Evolutionary conservation across 1,139 yeast species (phyloP), one percentile per base, ranked within the genome.

Genomic region (Petasospora fabianii): DNA sequence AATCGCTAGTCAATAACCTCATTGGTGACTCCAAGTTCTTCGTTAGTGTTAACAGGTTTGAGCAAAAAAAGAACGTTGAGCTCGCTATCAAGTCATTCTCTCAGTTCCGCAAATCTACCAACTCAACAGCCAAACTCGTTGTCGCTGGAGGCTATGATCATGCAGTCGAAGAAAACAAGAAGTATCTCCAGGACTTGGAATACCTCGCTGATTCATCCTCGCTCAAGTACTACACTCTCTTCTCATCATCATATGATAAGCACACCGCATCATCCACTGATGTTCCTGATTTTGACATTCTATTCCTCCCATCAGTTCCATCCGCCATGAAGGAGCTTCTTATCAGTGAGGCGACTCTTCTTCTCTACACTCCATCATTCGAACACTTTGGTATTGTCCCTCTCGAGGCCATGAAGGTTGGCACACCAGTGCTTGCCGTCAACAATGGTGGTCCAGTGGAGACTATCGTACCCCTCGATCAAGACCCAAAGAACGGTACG

Each of bases 351-450:
- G 72, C 92, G 3, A 71, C 75, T 39, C 52, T 84, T 40, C 68
- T 94, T 27, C 65, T 88, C 32, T 92, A 92, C 58, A 94, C 99
- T 0, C 98, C 99, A 3, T 73, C 84, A 1, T 75, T 76, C 54
- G 98, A 94, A 60, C 99, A 92, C 63, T 92, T 92, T 59, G 99
- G 99, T 12, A 94, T 92, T 47, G 99, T 94, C 4, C 99, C 99
- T 1, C 72, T 92, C 12, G 98, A 92, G 57, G 88, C 96, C 15
- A 90, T 92, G 97, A 71, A 83, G 34, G 71, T 76, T 46, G 80
- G 84, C 21, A 82, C 84, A 1, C 90, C 96, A 0, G 96, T 88
- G 0, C 65, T 94, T 40, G 97, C 96, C 0, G 80, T 84, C 3
- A 78, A 85, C 55, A 80, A 79, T 33, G 99, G 98, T 13, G 99